phyloP scores from a whole-genome alignment of 192 early-diverging fungal species.

The Gaertneriomyces semiglobifer region DNA sequence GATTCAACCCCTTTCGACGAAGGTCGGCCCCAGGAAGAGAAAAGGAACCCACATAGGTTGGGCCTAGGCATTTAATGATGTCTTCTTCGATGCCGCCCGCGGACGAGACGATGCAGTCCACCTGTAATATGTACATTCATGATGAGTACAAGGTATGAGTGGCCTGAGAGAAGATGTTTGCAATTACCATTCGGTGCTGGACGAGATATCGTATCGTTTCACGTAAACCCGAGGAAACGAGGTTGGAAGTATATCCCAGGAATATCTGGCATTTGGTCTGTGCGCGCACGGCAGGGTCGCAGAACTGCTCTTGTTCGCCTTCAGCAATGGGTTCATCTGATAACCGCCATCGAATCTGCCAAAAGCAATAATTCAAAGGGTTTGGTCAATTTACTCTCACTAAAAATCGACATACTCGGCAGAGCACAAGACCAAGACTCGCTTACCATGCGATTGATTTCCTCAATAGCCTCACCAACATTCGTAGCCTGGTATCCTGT shows the following conservation, averaged over 20 bases:
- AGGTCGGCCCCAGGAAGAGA: conserved; percentile 69
- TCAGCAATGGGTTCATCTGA: conserved; percentile 76
- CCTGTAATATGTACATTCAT: conserved; percentile 20
- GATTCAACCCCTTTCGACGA: conserved; percentile 86
- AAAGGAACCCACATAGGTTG: conserved; percentile 85
- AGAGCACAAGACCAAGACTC: neutral
- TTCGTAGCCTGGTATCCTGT: conserved; percentile 95
- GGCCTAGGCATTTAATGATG: conserved; percentile 93
- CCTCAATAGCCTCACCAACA: conserved; percentile 82
- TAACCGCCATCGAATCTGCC: conserved; percentile 69
- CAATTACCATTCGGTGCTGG: conserved; percentile 71
- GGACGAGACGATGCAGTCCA: conserved; percentile 86
- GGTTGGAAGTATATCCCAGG: conserved; percentile 95
- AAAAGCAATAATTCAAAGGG: conserved; percentile 16
- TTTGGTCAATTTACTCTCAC: neutral
- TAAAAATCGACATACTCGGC: conserved; percentile 5
- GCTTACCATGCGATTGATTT: conserved; percentile 86
- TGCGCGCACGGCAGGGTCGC: conserved; percentile 59
- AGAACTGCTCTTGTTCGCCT: conserved; percentile 55
- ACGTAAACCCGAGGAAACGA: conserved; percentile 91
- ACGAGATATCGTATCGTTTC: conserved; percentile 88
- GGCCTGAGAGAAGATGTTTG: neutral
- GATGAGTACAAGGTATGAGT: neutral
- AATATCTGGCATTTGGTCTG: conserved; percentile 93
- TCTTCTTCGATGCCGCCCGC: conserved; percentile 98